Evolutionary conservation across 495 filamentous ascomycete genomes (phyloP).

Genomic region (Clavariopsis aquatica): DNA sequence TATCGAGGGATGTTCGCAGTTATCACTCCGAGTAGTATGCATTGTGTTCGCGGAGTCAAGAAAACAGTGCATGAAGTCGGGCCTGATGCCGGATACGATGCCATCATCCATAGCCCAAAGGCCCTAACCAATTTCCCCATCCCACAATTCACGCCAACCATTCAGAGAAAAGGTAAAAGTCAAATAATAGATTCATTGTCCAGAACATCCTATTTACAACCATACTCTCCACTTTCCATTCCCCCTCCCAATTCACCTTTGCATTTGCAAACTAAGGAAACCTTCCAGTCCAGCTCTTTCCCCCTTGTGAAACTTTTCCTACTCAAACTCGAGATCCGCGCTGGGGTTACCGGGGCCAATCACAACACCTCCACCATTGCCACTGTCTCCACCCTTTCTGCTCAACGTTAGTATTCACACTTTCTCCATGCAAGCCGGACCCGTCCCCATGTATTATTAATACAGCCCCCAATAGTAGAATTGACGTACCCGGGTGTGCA

Average conservation of each 20-base stretch:
- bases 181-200: not conserved
- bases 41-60: too few species aligned
- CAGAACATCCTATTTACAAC: not conserved
- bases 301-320: too few species aligned
- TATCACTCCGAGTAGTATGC: too few species aligned
- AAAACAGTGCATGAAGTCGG: too few species aligned
- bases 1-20: too few species aligned
- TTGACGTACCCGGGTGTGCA: conserved; percentile 44
- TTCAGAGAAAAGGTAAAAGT: not conserved
- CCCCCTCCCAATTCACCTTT: not conserved
- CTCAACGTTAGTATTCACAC: not conserved
- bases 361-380: conserved; percentile 10
- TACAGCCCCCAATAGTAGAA: not conserved
- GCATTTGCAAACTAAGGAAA: not conserved
- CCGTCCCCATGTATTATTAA: not conserved
- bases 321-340: conserved; percentile 3
- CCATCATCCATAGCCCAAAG: too few species aligned
- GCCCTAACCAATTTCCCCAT: too few species aligned
- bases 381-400: not conserved
- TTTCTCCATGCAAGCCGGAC: too few species aligned
- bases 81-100: too few species aligned
- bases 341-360: conserved; percentile 23
- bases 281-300: not conserved
- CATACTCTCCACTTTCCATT: not conserved
- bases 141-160: not conserved